Base-by-base conservation (phyloP, 768 basidiomycete species). In the Boletus vermiculosoides region DNA sequence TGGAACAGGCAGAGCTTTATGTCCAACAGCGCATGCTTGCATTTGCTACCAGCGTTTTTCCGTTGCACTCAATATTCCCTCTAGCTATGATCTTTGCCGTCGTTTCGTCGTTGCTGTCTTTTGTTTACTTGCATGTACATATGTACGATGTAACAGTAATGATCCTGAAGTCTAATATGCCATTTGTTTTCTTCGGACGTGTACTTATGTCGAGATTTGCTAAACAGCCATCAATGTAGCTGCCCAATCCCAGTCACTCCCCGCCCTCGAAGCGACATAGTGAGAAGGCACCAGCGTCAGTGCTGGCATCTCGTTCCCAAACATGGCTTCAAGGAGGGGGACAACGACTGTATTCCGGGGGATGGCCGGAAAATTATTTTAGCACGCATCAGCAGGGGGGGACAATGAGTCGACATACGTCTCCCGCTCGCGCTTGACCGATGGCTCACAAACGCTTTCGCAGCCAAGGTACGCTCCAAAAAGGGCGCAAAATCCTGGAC, bases 201-300 rank as follows among this genome's bases (percentile, higher is more conserved):
- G 40, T n/a, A n/a, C n/a, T n/a, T n/a, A 22, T 40, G 42, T 45
- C 30, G 16, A 25, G 20, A 49, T 20, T 7, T 12, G 13, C 41
- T 60, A 72, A 23, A 72, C 63, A 33, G 68, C 72, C 60, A 63
- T 65, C 22, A 73, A 31, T 11, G 72, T 59, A 31, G 73, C 48
- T 16, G 52, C 70, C 62, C 64, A 71, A 46, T 71, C 66, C 70
- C 70, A 71, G 12, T 47, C 57, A 18, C 22, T 45, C 28, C 59
- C 64, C 9, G 41, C 39, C 47, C 70, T 61, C 4, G 72, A 68
- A 44, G 58, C 50, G 30, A 73, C 55, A 45, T 50, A 30, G 12
- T 41, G 42, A 28, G 63, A 58, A 46, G 70, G 70, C 8, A 71
- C 45, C 8, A 63, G 50, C 12, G 70, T 71, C 41, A 68, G 28